Percentiles rank a stretch among this genome's conserved stretches.
Evolutionary conservation across 2,329 filamentous ascomycete species (phyloP).

Genomic region (Trichoderma gracile): DNA sequence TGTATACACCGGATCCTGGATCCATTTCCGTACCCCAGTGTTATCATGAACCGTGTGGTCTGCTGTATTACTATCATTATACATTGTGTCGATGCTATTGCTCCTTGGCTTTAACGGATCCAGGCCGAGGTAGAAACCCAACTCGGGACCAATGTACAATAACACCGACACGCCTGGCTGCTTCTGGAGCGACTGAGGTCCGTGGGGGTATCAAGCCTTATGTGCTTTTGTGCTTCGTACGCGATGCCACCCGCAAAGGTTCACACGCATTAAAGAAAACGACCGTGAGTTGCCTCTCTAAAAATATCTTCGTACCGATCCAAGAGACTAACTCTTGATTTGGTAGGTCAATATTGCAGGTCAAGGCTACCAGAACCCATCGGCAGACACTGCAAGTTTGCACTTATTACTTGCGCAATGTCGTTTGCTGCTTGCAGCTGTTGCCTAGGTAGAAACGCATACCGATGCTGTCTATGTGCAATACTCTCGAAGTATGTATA

Average conservation of each 20-base stretch:
- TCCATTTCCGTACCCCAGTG: not conserved
- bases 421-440: not conserved
- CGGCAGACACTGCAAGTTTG: no score
- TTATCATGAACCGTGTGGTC: not conserved
- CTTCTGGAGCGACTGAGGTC: conserved; percentile 3
- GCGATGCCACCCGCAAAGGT: no score
- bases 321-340: no score
- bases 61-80: no score
- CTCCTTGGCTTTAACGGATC: conserved; percentile 7
- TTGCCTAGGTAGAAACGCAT: not conserved
- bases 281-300: no score
- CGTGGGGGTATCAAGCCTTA: conserved; percentile 8
- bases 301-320: no score
- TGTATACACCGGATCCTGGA: not conserved
- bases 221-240: not conserved
- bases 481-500: not conserved
- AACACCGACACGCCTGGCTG: not conserved
- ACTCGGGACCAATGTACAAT: conserved; percentile 1
- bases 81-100: not conserved
- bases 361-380: no score
- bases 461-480: not conserved
- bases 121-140: conserved; percentile 9
- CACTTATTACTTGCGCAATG: no score
- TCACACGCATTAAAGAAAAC: no score
- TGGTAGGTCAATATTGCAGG: no score